These are phyloP conservation scores for Leucosporidium yakuticum DNA, from an alignment of 768 basidiomycete genomes.

Conservation along the genomic window DNA sequence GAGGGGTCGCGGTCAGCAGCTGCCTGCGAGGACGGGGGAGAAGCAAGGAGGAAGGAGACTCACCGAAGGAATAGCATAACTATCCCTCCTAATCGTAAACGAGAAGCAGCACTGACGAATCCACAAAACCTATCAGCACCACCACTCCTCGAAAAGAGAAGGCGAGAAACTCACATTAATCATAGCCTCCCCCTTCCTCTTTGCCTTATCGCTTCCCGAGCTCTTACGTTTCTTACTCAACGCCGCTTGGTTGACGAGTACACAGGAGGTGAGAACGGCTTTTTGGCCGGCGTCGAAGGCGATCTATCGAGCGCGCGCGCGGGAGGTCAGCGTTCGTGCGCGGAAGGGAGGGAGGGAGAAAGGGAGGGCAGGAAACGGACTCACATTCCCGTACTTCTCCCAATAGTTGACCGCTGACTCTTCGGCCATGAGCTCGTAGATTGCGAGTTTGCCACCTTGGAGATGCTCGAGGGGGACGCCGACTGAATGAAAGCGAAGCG, in stretches of 20 bases:
- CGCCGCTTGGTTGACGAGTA: conserved; percentile 47
- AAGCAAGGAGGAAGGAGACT: not conserved
- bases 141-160: conserved; percentile 60
- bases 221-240: conserved; percentile 21
- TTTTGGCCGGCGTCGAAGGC: conserved; percentile 89
- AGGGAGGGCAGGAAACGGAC: not conserved
- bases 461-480: conserved; percentile 80
- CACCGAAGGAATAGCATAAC: conserved; percentile 29
- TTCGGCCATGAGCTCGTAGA: conserved; percentile 98
- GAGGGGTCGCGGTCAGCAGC: too few species aligned
- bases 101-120: conserved; percentile 45
- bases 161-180: conserved; percentile 89
- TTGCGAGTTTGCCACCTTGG: conserved; percentile 88
- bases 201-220: conserved; percentile 28
- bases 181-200: conserved; percentile 58
- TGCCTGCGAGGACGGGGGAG: not conserved
- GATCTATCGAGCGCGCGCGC: conserved; percentile 57
- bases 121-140: conserved; percentile 44
- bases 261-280: conserved; percentile 86
- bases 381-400: conserved; percentile 50
- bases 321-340: too few species aligned
- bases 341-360: not conserved
- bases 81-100: conserved; percentile 43
- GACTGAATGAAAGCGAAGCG: conserved; percentile 46
- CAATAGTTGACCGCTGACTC: conserved; percentile 94